Evolutionary conservation across 441 rosid genomes (phyloP), one percentile per base, ranked within the genome.

Genomic region (California macrophylla): DNA sequence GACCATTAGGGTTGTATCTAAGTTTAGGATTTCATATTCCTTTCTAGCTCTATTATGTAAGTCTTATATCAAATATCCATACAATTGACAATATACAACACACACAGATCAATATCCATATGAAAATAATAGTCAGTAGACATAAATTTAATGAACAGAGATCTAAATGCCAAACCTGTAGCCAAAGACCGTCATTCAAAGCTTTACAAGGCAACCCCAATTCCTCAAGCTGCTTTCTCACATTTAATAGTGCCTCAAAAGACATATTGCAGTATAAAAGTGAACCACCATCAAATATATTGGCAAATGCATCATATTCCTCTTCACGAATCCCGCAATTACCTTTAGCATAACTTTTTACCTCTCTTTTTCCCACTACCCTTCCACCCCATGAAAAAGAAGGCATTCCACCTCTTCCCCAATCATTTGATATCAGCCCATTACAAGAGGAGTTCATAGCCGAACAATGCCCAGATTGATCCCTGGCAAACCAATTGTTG

Each of bases 341-440:
- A 63, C 85, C 88, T 60, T 81, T 75, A 72, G 82, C 84, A 77
- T 71, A 78, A 67, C 82, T 69, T 69, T 83, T 86, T 58, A 82
- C 85, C 78, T 86, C 89, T 77, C 84, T 81, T 74, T 82, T 83
- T n/a, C 93, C 91, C 68, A 91, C 97, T 79, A 88, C 91, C 81
- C 97, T 86, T 70, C 98, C 97, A 80, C 98, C 98, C 97, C 98
- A 91, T 50, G 98, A 83, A 79, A 89, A 82, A 78, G 87, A 73
- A 79, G 93, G 80, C 81, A 86, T 64, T 66, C 86, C 83, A 78
- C 87, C 83, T 81, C 86, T 86, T 76, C 92, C 94, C 89, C 96
- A 93, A 66, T 91, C 98, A 84, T 80, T 89, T 69, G 79, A 75
- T 66, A 84, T 68, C 68, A 84, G 80, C 45, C 85, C 84, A 79